Base-by-base conservation (phyloP, 2,329 filamentous ascomycete species). In the Orbilia oligospora region DNA sequence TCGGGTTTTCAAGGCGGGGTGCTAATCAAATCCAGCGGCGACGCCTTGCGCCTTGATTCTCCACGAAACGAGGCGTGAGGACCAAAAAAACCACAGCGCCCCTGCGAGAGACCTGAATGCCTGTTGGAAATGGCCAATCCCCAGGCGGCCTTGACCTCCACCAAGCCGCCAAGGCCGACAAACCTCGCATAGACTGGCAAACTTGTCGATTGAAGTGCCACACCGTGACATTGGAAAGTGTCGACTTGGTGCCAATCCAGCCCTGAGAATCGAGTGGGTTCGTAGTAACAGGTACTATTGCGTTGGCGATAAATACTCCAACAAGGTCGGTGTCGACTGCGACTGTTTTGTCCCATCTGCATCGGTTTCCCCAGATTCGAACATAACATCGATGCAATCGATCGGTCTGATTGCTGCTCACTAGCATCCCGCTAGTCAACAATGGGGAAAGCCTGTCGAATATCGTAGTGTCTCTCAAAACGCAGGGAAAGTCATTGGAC, bases 151-250 rank as follows among this genome's bases (percentile, higher is more conserved):
- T 63, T 10, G 53, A 9, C 49, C 67, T 65, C 58, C 73, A 71
- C 61, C 73, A 77, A 70, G 67, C 18, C 55, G 73, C 73, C 73
- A 71, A 77, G 73, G 3, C 24, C 33, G 73, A 67, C 73, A 77
- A 77, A 77, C 72, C 73, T 77, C 73, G 61, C 73, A 77, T 77
- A 5, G 30, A 61, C 63, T 46, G 41, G 58, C 73, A 77, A 71
- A 71, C 73, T 5, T 51, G 73, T 69, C 49, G 30, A 48, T 64
- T 30, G 41, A 38, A 33, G 63, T 44, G 51, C 51, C 51, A 44
- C 46, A 70, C 58, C 18, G 58, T 76, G 72, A 76, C 66, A 44
- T 71, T 71, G 72, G 41, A 51, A 46, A 46, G 9, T 27, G n/a
- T 61, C 67, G 67, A 56, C 33, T 4, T 44, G 33, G n/a, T 66